Evolutionary conservation across 371 early-diverging fungal genomes (phyloP).

Genomic region (Mortierella sp.): DNA sequence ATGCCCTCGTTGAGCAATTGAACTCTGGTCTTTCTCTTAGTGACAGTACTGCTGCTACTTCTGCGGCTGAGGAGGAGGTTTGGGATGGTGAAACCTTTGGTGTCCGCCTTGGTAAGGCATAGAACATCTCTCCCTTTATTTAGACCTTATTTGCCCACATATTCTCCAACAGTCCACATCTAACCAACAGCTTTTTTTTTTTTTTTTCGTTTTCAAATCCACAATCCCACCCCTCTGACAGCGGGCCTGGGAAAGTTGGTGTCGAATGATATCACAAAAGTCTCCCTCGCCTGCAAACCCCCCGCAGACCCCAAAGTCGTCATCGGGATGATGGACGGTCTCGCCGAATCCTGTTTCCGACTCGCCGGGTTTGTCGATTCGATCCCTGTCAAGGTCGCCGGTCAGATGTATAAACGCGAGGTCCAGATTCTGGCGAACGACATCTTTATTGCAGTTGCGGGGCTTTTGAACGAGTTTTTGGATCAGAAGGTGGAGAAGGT

Average conservation of each 20-base stretch:
- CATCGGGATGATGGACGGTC: slow-evolving; percentile 44
- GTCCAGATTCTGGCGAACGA: slow-evolving; percentile 43
- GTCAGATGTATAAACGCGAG: slow-evolving; percentile 51
- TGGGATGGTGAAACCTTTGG: slow-evolving; percentile 57
- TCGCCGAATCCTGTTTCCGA: slow-evolving; percentile 52
- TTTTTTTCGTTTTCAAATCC: not conserved
- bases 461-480: slow-evolving; percentile 51
- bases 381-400: slow-evolving; percentile 50
- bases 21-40: slow-evolving; percentile 21
- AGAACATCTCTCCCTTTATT: not conserved
- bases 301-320: slow-evolving; percentile 51
- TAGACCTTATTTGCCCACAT: not conserved
- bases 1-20: slow-evolving; percentile 38
- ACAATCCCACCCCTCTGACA: not conserved
- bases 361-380: slow-evolving; percentile 54
- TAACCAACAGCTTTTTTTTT: not conserved
- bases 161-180: not conserved
- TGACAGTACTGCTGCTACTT: not conserved
- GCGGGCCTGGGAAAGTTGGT: slow-evolving; percentile 45
- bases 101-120: slow-evolving; percentile 35
- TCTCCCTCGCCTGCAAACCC: slow-evolving; percentile 53
- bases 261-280: slow-evolving; percentile 47
- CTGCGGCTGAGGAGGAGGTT: slow-evolving; percentile 25
- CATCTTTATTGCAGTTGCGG: slow-evolving; percentile 48
- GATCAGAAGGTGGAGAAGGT: slow-evolving; percentile 34